phyloP scores from a whole-genome alignment of 2,329 filamentous ascomycete species.

The Colletotrichum musae region DNA sequence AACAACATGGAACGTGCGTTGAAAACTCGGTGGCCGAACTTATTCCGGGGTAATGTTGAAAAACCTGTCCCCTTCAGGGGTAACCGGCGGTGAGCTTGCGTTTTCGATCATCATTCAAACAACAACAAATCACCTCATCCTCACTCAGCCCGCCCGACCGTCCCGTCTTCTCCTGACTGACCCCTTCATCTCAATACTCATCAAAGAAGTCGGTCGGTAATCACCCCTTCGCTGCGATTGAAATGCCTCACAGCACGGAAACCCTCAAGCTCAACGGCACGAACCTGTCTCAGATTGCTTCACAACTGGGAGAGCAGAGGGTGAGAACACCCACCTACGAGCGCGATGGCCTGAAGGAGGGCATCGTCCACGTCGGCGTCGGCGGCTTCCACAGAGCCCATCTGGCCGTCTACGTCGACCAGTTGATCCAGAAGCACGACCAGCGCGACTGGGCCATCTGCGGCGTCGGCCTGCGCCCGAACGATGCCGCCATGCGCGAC shows the following conservation, averaged over 20 bases:
- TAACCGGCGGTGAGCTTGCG: constrained; percentile 21
- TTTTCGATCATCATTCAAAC: constrained; percentile 25
- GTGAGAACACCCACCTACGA: constrained; percentile 58
- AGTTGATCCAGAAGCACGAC: constrained; percentile 62
- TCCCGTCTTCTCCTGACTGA: too few relatives aligned
- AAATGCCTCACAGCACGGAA: constrained; percentile 42
- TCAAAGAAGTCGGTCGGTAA: not conserved
- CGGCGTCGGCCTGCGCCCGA: constrained; percentile 66
- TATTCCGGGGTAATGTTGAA: constrained; percentile 22
- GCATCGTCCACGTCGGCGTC: constrained; percentile 68
- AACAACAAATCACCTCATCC: constrained; percentile 5
- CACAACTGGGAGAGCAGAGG: constrained; percentile 28
- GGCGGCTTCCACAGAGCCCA: constrained; percentile 70
- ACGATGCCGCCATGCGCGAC: constrained; percentile 66
- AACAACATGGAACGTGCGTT: constrained; percentile 7
- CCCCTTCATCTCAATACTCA: not conserved
- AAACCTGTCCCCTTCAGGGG: constrained; percentile 28
- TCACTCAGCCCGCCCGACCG: not conserved
- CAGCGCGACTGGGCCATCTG: constrained; percentile 64
- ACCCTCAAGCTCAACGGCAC: constrained; percentile 38
- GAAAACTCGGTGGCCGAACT: constrained; percentile 31
- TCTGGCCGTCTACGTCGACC: constrained; percentile 66
- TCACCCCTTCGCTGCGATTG: constrained; percentile 9
- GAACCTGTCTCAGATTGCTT: constrained; percentile 34
- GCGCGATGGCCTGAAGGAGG: constrained; percentile 63